These are phyloP conservation scores for Boletus subparvulus DNA, from an alignment of 768 basidiomycete species.

Conservation along the genomic window DNA sequence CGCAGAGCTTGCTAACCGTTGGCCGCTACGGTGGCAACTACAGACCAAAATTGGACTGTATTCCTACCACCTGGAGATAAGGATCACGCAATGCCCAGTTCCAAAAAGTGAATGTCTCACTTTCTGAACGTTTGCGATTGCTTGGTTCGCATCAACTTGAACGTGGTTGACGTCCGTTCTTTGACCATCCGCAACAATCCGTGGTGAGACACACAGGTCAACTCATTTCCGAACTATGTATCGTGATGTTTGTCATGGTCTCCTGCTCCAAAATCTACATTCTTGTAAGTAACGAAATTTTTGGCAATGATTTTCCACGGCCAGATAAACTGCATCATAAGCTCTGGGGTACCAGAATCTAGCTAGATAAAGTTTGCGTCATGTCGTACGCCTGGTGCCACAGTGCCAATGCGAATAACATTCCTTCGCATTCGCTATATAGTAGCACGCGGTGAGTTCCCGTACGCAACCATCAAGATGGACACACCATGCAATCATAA, in stretches of 20 bases:
- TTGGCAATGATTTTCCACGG: neutral
- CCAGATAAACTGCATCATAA: neutral
- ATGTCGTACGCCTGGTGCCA: neutral
- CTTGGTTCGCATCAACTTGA: neutral
- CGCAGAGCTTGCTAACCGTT: too few relatives aligned
- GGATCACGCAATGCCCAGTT: conserved; percentile 10
- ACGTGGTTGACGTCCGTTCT: neutral
- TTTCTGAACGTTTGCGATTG: conserved; percentile 2
- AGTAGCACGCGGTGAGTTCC: neutral
- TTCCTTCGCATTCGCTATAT: neutral
- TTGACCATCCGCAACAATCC: neutral
- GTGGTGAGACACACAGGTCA: conserved; percentile 18
- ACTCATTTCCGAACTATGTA: conserved; percentile 4
- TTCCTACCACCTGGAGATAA: neutral
- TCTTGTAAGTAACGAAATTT: conserved; percentile 1
- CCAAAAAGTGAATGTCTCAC: conserved; percentile 18
- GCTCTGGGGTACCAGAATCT: neutral
- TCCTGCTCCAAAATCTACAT: neutral
- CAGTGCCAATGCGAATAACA: neutral
- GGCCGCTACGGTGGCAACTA: neutral
- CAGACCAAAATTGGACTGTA: neutral
- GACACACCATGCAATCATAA: neutral
- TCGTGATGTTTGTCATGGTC: neutral
- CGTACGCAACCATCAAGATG: neutral
- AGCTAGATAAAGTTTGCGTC: too few relatives aligned